These are phyloP conservation scores for Globisporangium paddicum DNA, from an alignment of 352 stramenopile genomes.

Conservation along the genomic window DNA sequence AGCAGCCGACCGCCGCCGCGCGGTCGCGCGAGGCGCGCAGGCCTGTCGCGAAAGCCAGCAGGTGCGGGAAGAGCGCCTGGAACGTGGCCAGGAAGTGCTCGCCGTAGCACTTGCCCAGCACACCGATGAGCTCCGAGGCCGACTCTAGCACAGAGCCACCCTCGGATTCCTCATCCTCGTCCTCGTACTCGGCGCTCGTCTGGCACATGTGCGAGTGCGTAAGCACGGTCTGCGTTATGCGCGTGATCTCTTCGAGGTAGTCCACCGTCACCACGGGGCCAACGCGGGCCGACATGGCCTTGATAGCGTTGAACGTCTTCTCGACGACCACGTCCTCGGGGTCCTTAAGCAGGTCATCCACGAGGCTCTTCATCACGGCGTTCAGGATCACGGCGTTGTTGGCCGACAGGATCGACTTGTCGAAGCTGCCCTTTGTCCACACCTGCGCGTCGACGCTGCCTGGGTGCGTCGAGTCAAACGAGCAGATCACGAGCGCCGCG, in stretches of 20 bases:
- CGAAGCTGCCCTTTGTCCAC: conserved; percentile 81
- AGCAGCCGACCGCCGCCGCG: conserved; percentile 92
- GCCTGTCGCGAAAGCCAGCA: conserved; percentile 90
- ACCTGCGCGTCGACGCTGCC: conserved; percentile 76
- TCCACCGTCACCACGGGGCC: conserved; percentile 89
- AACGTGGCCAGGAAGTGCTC: conserved; percentile 90
- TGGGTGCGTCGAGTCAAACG: conserved; percentile 76
- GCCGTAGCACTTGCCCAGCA: conserved; percentile 93
- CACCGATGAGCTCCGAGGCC: conserved; percentile 92
- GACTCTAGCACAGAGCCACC: conserved; percentile 92
- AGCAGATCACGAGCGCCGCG: conserved; percentile 78
- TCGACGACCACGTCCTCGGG: conserved; percentile 89
- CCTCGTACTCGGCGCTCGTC: conserved; percentile 85
- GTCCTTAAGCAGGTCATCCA: conserved; percentile 80
- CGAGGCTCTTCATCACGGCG: conserved; percentile 73
- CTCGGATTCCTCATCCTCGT: conserved; percentile 91
- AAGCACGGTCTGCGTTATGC: conserved; percentile 84
- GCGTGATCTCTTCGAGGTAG: conserved; percentile 75
- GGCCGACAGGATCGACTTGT: conserved; percentile 68
- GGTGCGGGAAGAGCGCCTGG: conserved; percentile 85
- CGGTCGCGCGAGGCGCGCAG: conserved; percentile 89
- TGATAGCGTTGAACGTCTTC: conserved; percentile 94
- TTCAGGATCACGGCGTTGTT: conserved; percentile 76
- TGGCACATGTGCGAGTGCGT: conserved; percentile 90
- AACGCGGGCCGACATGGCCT: conserved; percentile 93